phyloP scores from a whole-genome alignment of 2,329 filamentous ascomycete species.

The Aschersonia sp. region DNA sequence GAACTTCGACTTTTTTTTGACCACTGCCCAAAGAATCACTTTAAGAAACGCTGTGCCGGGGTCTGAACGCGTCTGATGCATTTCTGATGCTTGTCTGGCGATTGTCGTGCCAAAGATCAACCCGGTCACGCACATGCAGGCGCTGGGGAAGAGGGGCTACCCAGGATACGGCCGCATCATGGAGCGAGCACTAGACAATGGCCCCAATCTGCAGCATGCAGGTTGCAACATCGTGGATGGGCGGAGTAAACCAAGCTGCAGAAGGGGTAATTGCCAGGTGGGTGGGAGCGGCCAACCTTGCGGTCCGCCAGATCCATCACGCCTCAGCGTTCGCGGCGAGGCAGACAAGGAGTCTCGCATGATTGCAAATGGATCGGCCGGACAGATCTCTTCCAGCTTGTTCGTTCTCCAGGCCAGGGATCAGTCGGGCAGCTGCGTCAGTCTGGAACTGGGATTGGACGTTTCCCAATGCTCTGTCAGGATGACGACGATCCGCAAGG shows the following conservation, averaged over 20 bases:
- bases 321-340: too few species aligned
- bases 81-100: not conserved
- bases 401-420: not conserved
- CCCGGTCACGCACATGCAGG: not conserved
- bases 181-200: not conserved
- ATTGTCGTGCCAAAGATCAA: not conserved
- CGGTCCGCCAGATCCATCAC: too few species aligned
- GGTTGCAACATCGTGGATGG: too few species aligned
- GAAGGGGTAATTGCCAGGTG: too few species aligned
- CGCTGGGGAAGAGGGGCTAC: not conserved
- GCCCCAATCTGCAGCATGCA: not conserved
- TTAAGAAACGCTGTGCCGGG: too few species aligned
- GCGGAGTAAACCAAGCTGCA: too few species aligned
- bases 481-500: not conserved
- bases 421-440: not conserved
- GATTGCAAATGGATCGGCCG: too few species aligned
- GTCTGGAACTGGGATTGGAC: not conserved
- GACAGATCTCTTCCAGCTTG: not conserved
- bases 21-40: too few species aligned
- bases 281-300: too few species aligned
- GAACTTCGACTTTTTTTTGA: too few species aligned
- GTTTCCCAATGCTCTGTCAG: not conserved
- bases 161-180: not conserved
- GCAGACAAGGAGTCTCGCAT: too few species aligned
- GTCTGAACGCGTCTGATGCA: too few species aligned